Evolutionary conservation across 225 moss, liverwort and hornwort species (phyloP).

Genomic region (Thuidium tamariscinum): DNA sequence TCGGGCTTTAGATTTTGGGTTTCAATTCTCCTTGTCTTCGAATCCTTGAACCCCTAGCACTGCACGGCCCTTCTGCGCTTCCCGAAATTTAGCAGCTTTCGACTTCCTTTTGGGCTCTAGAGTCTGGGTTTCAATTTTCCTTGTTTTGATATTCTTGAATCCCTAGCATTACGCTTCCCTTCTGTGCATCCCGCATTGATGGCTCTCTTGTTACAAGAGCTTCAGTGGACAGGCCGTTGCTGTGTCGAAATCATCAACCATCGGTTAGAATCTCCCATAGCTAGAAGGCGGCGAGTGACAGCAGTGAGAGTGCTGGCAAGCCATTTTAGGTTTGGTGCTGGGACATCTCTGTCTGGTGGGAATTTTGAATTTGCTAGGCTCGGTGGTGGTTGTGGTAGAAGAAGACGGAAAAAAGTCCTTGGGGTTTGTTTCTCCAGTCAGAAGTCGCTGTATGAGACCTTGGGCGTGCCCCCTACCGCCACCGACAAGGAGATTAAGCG

Average conservation of each 20-base stretch:
- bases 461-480: slow-evolving; percentile 29
- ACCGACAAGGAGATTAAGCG: slow-evolving; percentile 48
- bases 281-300: neutral
- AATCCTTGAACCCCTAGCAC: neutral
- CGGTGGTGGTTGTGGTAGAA: neutral
- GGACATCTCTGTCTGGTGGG: neutral
- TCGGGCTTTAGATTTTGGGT: neutral
- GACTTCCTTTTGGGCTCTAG: neutral
- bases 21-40: neutral
- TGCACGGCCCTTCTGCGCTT: neutral
- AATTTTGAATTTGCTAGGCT: neutral
- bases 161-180: neutral
- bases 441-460: slow-evolving; percentile 27
- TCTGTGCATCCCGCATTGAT: neutral
- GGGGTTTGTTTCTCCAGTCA: slow-evolving; percentile 7
- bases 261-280: neutral
- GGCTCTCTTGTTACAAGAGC: slow-evolving; percentile 29
- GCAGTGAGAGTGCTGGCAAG: neutral
- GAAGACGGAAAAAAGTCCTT: neutral
- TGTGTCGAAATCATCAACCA: neutral
- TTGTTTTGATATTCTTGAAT: neutral
- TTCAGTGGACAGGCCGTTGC: slow-evolving; percentile 15
- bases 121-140: neutral
- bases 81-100: neutral
- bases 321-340: neutral